Evolutionary conservation across 352 stramenopile species (phyloP).

Genomic region (Phytophthora pluvialis): DNA sequence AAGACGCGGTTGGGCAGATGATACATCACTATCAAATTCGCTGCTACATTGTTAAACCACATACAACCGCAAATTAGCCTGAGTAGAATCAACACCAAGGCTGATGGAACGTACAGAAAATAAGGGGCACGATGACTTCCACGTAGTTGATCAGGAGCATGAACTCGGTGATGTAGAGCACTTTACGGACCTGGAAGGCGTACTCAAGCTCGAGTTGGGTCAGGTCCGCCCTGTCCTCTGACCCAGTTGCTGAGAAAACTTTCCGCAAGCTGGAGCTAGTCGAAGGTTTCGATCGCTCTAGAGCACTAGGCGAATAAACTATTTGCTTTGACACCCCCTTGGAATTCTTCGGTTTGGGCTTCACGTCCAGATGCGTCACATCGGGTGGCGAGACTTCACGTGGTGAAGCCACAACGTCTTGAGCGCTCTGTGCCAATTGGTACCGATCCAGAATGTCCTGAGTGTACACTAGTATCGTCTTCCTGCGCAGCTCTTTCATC

Average conservation of each 20-base stretch:
- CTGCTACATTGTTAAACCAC: background rate
- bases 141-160: constrained; percentile 51
- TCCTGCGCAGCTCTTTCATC: constrained; percentile 2
- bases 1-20: constrained; percentile 41
- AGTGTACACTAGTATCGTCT: constrained; percentile 10
- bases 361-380: background rate
- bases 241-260: constrained; percentile 2
- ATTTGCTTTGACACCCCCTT: constrained; percentile 1
- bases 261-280: constrained; percentile 8
- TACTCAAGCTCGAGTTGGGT: constrained; percentile 28
- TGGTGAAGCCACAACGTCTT: background rate
- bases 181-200: constrained; percentile 15
- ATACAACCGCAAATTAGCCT: background rate
- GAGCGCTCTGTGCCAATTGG: background rate
- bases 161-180: constrained; percentile 57
- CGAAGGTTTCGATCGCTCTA: background rate
- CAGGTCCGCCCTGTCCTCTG: background rate
- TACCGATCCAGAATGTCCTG: constrained; percentile 25
- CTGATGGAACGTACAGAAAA: constrained; percentile 41
- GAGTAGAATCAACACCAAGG: background rate
- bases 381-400: background rate
- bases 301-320: background rate
- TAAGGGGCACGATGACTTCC: constrained; percentile 45
- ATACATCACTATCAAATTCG: constrained; percentile 30
- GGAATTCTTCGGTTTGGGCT: background rate